Conservation (phyloP, 2,329 filamentous ascomycete genomes). For the Sporothrix schenckii region DNA sequence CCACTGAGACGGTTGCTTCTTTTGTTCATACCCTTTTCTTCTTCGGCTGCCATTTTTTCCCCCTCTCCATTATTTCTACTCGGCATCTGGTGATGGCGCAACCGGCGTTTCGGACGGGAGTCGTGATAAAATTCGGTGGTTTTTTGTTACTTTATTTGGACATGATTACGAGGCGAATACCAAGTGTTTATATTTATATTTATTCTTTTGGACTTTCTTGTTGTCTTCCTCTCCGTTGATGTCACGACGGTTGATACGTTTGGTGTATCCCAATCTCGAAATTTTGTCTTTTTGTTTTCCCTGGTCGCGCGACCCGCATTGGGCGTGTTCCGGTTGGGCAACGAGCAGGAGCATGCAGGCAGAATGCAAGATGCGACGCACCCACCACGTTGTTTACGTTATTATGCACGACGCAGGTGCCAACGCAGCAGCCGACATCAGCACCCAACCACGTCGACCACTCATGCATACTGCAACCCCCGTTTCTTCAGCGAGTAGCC, state of each 20-base stretch:
- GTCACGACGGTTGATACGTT: not conserved
- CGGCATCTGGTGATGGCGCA: constrained; percentile 14
- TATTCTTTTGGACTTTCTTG: not conserved
- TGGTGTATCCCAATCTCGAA: not conserved
- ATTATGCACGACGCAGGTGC: constrained; percentile 11
- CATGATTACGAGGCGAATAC: not conserved
- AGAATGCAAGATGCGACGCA: constrained; percentile 9
- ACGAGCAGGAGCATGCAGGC: not conserved
- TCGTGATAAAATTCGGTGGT: not conserved
- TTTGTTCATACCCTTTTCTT: not conserved
- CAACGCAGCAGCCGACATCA: constrained; percentile 13
- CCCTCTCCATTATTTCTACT: not conserved
- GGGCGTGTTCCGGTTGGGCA: constrained; percentile 25
- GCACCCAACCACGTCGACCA: constrained; percentile 24
- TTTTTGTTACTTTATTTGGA: constrained; percentile 7
- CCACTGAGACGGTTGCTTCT: not conserved
- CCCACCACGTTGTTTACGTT: not conserved
- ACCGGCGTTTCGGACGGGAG: constrained; percentile 12
- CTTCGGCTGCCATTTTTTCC: not conserved
- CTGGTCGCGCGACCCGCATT: not conserved
- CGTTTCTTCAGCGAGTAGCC: not conserved
- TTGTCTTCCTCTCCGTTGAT: not conserved
- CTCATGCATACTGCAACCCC: not conserved
- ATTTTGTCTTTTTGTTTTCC: too few species aligned
- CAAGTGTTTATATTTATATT: not conserved